Percentiles rank a stretch among this genome's conserved stretches.
Evolutionary conservation across 495 filamentous ascomycete species (phyloP).

Genomic region (Amphirosellinia nigrospora): DNA sequence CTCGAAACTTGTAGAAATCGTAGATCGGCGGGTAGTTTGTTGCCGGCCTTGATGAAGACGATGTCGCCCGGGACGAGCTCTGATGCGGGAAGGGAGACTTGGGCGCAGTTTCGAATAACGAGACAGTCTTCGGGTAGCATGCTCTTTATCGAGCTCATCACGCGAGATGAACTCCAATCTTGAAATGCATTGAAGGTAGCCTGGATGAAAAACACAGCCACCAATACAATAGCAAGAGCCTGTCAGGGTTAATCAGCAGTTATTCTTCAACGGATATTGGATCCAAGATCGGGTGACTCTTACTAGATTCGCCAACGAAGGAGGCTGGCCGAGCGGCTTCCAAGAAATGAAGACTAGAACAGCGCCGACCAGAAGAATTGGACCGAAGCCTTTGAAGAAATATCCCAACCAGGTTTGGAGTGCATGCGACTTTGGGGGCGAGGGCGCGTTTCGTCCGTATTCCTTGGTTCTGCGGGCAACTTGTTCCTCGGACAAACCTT

Average conservation of each 20-base stretch:
- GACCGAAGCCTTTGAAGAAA: slow-evolving; percentile 74
- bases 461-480: slow-evolving; percentile 54
- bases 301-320: slow-evolving; percentile 64
- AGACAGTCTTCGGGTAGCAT: slow-evolving; percentile 73
- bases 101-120: slow-evolving; percentile 63
- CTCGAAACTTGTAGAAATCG: slow-evolving; percentile 67
- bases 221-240: slow-evolving; percentile 68
- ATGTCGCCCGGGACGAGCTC: slow-evolving; percentile 74
- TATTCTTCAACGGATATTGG: background rate
- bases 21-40: slow-evolving; percentile 72
- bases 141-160: slow-evolving; percentile 68
- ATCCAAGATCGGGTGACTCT: background rate
- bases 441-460: slow-evolving; percentile 67
- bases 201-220: slow-evolving; percentile 70
- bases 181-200: slow-evolving; percentile 72
- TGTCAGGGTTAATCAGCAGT: slow-evolving; percentile 4
- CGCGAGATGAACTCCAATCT: slow-evolving; percentile 66
- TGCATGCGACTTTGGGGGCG: slow-evolving; percentile 62
- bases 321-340: slow-evolving; percentile 73
- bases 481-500: slow-evolving; percentile 60
- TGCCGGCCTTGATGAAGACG: slow-evolving; percentile 65
- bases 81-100: slow-evolving; percentile 53
- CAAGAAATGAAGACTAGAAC: slow-evolving; percentile 72
- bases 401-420: slow-evolving; percentile 66
- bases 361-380: slow-evolving; percentile 65